Percentiles rank a stretch among this genome's conserved stretches.
Conservation (phyloP, 495 filamentous ascomycete species). For the Xylaria sp. region DNA sequence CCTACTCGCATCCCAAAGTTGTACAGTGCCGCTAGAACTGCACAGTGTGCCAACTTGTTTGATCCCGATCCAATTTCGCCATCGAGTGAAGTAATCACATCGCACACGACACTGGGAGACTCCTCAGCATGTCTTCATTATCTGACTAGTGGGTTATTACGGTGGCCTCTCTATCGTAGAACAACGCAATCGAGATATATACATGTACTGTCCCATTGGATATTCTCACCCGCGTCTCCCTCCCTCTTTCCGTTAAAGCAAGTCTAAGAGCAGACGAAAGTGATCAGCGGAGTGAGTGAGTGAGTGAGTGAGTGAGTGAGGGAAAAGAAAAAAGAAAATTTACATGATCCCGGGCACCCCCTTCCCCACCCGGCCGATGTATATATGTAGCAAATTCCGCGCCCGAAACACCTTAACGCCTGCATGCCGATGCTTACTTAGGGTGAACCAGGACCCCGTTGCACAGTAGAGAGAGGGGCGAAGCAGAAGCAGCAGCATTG, state of each 20-base stretch:
- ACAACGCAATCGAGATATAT: not conserved
- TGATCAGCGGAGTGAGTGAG: not conserved
- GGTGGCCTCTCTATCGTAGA: not conserved
- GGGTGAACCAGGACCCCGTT: not conserved
- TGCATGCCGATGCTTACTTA: conserved; percentile 5
- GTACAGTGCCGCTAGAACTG: not conserved
- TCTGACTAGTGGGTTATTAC: not conserved
- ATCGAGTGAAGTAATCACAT: not conserved
- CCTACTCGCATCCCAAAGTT: not conserved
- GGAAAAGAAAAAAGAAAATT: not conserved
- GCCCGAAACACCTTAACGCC: conserved; percentile 2
- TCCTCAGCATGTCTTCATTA: not conserved
- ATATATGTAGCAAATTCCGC: not conserved
- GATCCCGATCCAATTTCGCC: not conserved
- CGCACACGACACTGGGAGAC: not conserved
- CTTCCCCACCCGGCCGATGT: not conserved
- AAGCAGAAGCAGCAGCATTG: not conserved
- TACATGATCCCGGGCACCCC: not conserved
- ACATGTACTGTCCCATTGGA: not conserved
- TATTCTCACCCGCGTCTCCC: not conserved
- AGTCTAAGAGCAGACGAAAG: not conserved
- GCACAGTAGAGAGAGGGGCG: not conserved
- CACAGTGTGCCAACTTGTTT: not conserved
- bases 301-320: not conserved
- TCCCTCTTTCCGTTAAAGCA: not conserved